A percentile compares a stretch with the other conserved stretches of the same genome.
Conservation (phyloP, 2,329 filamentous ascomycete species). For the Pseudocercospora ulei region DNA sequence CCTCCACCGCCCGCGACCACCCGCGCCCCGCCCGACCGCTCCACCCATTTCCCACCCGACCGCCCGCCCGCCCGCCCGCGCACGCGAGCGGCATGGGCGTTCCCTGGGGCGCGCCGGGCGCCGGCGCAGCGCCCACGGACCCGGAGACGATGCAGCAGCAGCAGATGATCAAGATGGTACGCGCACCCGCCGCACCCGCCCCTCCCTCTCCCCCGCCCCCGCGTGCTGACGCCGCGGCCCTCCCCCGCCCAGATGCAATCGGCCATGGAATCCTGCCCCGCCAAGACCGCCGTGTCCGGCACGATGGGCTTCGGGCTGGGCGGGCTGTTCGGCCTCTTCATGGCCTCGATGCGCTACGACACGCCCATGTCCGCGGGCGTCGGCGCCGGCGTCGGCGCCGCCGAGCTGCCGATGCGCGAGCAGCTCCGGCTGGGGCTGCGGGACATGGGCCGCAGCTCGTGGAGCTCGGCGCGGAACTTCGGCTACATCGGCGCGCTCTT, state of each 20-base stretch:
- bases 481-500: constrained; percentile 87
- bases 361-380: constrained; percentile 60
- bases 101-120: constrained; percentile 13
- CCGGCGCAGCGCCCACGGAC: constrained; percentile 22
- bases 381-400: constrained; percentile 37
- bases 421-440: constrained; percentile 80
- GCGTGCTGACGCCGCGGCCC: constrained; percentile 1
- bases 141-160: constrained; percentile 38
- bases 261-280: constrained; percentile 83
- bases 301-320: constrained; percentile 91
- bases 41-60: too few species aligned
- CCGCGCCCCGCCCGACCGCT: too few species aligned
- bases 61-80: too few species aligned
- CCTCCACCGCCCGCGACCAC: too few species aligned
- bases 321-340: constrained; percentile 91
- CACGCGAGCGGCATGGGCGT: constrained; percentile 17
- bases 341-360: constrained; percentile 98
- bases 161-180: constrained; percentile 43
- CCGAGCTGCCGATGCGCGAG: constrained; percentile 65
- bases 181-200: too few species aligned
- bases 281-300: constrained; percentile 80
- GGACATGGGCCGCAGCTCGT: constrained; percentile 83
- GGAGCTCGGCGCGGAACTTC: constrained; percentile 84
- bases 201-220: background rate
- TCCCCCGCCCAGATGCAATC: constrained; percentile 56